phyloP scores from a whole-genome alignment of 371 early-diverging fungal genomes.

The Amoeboradix gromovi region DNA sequence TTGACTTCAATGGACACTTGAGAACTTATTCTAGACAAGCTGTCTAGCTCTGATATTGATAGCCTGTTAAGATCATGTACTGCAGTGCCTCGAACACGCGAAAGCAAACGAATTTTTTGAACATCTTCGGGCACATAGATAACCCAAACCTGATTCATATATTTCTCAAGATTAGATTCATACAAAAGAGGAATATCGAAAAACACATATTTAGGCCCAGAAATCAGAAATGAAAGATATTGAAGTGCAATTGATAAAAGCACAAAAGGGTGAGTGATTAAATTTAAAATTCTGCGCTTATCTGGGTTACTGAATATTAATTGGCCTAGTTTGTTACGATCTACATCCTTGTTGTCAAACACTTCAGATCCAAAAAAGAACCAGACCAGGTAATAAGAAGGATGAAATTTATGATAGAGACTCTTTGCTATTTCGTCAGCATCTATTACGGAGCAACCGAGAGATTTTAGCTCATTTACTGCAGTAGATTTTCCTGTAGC shows the following conservation, averaged over 20 bases:
- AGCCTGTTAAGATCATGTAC: background rate
- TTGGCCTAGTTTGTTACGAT: background rate
- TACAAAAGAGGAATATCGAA: background rate
- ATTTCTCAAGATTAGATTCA: background rate
- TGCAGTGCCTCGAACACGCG: background rate
- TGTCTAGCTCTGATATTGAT: background rate
- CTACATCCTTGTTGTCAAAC: background rate
- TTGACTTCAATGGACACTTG: background rate
- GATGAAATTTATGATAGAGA: background rate
- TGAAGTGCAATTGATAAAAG: background rate
- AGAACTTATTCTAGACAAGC: background rate
- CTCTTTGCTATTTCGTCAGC: background rate
- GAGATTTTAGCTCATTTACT: background rate
- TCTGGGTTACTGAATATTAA: background rate
- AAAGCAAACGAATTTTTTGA: background rate
- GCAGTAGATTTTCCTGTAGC: background rate
- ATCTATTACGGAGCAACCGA: background rate
- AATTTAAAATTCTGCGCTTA: background rate
- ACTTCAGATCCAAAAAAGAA: background rate
- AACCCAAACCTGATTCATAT: background rate
- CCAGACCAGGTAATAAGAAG: background rate
- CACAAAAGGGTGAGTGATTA: background rate
- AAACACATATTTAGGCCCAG: background rate
- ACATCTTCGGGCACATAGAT: background rate
- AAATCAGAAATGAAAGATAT: background rate